These are phyloP conservation scores for Fraxinus excelsior DNA, from an alignment of 257 asterid species.

Conservation along the genomic window DNA sequence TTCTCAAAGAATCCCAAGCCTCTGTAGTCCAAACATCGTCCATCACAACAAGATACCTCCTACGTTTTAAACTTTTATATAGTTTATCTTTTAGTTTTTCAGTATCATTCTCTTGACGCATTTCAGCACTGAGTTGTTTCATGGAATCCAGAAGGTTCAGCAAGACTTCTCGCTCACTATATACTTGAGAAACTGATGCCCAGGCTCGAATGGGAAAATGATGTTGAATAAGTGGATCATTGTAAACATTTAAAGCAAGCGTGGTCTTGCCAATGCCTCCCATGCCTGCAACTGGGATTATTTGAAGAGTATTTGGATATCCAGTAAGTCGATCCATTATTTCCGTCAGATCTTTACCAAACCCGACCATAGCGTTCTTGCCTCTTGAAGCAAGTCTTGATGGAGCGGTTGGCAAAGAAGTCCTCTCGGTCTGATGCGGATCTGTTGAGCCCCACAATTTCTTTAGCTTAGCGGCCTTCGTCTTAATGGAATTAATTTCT, in stretches of 20 bases:
- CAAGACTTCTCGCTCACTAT: constrained; percentile 3
- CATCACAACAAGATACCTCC: constrained; percentile 13
- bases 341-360: background rate
- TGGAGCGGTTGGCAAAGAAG: background rate
- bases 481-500: background rate
- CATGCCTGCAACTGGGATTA: background rate
- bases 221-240: background rate
- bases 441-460: background rate
- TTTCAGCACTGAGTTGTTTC: background rate
- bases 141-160: constrained; percentile 4
- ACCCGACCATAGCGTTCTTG: background rate
- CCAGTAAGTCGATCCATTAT: background rate
- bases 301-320: background rate
- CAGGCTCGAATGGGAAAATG: background rate
- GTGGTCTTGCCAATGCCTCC: background rate
- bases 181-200: background rate
- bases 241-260: background rate
- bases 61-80: constrained; percentile 19
- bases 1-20: constrained; percentile 10
- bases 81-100: background rate
- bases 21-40: constrained; percentile 19
- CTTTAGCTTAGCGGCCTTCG: background rate
- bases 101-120: background rate
- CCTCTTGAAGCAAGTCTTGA: background rate
- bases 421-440: background rate